Percentiles rank a stretch among this genome's conserved stretches.
phyloP scores from a whole-genome alignment of 768 basidiomycete genomes.

The Suillus occidentalis region DNA sequence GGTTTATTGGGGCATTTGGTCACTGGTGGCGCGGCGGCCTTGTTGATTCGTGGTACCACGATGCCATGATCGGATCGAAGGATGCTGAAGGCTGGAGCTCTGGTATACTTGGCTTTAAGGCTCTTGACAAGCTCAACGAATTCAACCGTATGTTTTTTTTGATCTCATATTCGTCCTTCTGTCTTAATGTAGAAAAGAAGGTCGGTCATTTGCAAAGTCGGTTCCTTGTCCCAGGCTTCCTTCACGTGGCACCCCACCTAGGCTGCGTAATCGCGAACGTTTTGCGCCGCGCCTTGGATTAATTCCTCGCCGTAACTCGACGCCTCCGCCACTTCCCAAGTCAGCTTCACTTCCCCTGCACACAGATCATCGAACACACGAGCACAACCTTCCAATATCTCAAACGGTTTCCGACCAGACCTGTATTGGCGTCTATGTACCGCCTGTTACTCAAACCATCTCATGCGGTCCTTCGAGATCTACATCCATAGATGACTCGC shows the following conservation, averaged over 20 bases:
- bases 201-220: constrained; percentile 53
- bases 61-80: constrained; percentile 60
- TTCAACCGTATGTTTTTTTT: constrained; percentile 54
- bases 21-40: constrained; percentile 87
- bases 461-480: constrained; percentile 26
- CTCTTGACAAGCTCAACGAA: constrained; percentile 66
- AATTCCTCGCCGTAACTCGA: constrained; percentile 56
- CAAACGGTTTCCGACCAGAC: constrained; percentile 28
- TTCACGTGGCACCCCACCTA: constrained; percentile 53
- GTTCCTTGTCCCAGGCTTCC: constrained; percentile 43
- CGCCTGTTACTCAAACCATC: constrained; percentile 22
- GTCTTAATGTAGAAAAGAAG: constrained; percentile 24
- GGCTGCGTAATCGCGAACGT: constrained; percentile 56
- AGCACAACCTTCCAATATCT: constrained; percentile 24
- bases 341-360: constrained; percentile 80
- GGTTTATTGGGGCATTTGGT: constrained; percentile 91
- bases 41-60: constrained; percentile 79
- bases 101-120: constrained; percentile 75
- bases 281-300: constrained; percentile 42
- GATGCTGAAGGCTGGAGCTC: constrained; percentile 77
- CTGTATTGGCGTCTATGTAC: constrained; percentile 27
- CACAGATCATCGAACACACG: constrained; percentile 40
- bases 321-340: constrained; percentile 83
- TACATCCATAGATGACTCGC: constrained; percentile 55
- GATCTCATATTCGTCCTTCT: neutral